Evolutionary conservation across 371 early-diverging fungal species (phyloP).

Genomic region (Haplosporangium sp.): DNA sequence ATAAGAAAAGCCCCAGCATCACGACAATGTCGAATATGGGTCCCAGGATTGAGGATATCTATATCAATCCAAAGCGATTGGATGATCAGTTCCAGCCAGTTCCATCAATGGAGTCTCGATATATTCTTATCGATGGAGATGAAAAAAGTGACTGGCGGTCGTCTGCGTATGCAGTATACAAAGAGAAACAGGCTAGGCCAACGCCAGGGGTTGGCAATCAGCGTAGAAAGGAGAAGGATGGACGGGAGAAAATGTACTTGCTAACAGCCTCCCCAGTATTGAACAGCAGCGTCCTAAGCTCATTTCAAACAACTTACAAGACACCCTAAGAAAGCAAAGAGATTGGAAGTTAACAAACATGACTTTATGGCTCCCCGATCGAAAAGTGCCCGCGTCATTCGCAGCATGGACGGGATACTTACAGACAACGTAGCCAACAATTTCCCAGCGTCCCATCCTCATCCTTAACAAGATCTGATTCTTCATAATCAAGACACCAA

Average conservation of each 20-base stretch:
- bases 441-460: slow-evolving; percentile 52
- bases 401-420: background rate
- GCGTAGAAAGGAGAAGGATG: background rate
- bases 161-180: no score
- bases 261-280: no score
- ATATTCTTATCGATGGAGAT: no score
- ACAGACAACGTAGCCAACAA: slow-evolving; percentile 39
- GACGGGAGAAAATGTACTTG: background rate
- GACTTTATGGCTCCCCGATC: background rate
- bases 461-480: slow-evolving; percentile 48
- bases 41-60: slow-evolving; percentile 38
- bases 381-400: no score
- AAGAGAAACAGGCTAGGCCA: no score
- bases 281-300: no score
- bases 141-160: no score
- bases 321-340: slow-evolving; percentile 29
- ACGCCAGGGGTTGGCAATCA: no score
- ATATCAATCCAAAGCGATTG: no score
- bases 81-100: background rate
- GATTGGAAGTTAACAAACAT: background rate
- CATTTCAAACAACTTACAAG: slow-evolving; percentile 24
- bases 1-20: slow-evolving; percentile 40
- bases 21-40: slow-evolving; percentile 43
- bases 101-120: no score
- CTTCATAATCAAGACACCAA: slow-evolving; percentile 46